These are phyloP conservation scores for Geranium rotundifolium DNA, from an alignment of 345 rosid species.

Conservation along the genomic window DNA sequence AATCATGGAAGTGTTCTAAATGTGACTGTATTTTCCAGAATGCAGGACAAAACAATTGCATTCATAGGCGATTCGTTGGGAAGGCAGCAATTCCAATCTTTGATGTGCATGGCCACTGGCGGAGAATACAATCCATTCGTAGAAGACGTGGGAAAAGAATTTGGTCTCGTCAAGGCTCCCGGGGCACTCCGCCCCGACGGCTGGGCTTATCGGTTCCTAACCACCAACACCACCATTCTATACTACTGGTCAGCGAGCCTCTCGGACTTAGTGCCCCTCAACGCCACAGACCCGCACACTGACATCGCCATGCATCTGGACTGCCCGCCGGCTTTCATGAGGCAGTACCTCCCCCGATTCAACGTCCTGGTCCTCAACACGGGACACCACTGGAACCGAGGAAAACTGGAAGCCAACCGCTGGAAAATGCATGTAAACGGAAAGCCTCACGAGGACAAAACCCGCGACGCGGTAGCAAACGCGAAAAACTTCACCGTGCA, in stretches of 20 bases:
- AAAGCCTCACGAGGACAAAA: constrained; percentile 23
- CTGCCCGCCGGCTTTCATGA: constrained; percentile 62
- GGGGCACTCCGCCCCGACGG: constrained; percentile 60
- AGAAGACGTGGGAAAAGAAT: constrained; percentile 48
- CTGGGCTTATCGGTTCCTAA: constrained; percentile 51
- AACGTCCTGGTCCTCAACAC: constrained; percentile 63
- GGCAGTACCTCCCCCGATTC: constrained; percentile 33
- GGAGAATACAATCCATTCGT: constrained; percentile 44
- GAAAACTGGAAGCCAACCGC: constrained; percentile 52
- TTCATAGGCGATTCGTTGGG: constrained; percentile 80
- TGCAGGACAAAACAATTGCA: constrained; percentile 75
- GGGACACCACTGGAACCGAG: constrained; percentile 83
- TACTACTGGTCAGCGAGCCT: constrained; percentile 70
- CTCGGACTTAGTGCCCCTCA: constrained; percentile 39
- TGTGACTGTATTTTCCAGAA: constrained; percentile 23
- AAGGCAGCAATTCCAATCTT: constrained; percentile 64
- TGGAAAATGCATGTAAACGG: constrained; percentile 63
- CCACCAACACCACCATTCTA: constrained; percentile 59
- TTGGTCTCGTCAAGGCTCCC: constrained; percentile 39
- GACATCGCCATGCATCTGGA: constrained; percentile 63
- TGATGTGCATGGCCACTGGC: constrained; percentile 72
- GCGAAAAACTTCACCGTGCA: constrained; percentile 52
- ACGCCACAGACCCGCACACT: constrained; percentile 19
- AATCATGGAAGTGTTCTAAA: not conserved
- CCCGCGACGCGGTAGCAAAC: constrained; percentile 26